Evolutionary conservation across 2,329 filamentous ascomycete genomes (phyloP), one percentile per base, ranked within the genome.

Genomic region (Trichoderma aggressivum): DNA sequence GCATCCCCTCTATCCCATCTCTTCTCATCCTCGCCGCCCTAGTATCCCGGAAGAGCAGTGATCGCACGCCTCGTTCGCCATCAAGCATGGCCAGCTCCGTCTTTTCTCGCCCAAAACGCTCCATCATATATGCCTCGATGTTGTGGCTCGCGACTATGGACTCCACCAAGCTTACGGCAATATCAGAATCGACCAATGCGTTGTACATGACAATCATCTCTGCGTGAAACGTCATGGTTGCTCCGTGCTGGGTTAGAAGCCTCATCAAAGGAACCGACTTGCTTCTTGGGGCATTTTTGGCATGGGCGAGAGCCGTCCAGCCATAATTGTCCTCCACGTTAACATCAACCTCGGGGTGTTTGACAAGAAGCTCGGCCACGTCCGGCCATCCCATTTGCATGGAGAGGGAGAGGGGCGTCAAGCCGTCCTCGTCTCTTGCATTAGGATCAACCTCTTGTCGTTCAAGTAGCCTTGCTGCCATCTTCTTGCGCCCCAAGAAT

Each of bases 251-350:
- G 18, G 34, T 36, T 6, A 68, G n/a, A n/a, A 50, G n/a, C 3
- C 14, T 32, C 28, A 50, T 50, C 16, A 28, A 60, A 10, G 56
- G 34, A 5, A 32, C 39, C 3, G 34, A 59, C 8, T 14, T 14
- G 36, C 7, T 30, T 5, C 8, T 24, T 7, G 55, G 28, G 16
- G 8, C 26, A 7, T 34, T 18, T 18, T 26, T 60, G 28, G 65
- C 65, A 16, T 68, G 65, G 24, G 65, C 65, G 28, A 68, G 26
- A 4, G 55, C 28, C 26, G 65, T 68, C 65, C 65, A 68, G 39
- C 65, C 55, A 11, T 14, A 68, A 21, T 60, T n/a, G 28, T 60
- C 65, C 5, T 34, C 14, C 34, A 16, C n/a, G 7, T 68, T 50
- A 10, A 70, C 8, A 4, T 55, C 47, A 21, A 70, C 18, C 1